Evolutionary conservation across 1,139 yeast species (phyloP).

Genomic region (Ogataea hybrid): DNA sequence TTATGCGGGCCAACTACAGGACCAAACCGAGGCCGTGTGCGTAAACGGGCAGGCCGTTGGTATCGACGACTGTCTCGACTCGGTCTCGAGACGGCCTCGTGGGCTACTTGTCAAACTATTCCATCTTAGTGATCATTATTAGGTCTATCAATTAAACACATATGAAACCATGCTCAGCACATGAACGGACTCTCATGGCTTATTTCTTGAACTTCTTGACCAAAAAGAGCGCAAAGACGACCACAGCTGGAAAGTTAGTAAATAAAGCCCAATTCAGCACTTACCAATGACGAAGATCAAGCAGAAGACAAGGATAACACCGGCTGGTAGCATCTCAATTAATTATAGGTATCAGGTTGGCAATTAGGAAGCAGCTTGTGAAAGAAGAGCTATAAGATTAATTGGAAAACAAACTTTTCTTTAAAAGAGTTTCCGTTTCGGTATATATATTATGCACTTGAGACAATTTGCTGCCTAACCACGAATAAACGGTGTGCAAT

Average conservation of each 20-base stretch:
- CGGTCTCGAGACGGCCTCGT: not conserved
- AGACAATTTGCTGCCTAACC: conserved; percentile 7
- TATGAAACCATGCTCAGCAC: conserved; percentile 5
- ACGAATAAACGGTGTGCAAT: conserved; percentile 3
- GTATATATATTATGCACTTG: conserved; percentile 8
- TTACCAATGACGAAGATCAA: conserved; percentile 34
- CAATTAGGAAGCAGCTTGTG: conserved; percentile 6
- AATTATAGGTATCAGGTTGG: conserved; percentile 9
- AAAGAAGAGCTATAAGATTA: conserved; percentile 10
- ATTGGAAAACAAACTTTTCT: conserved; percentile 11
- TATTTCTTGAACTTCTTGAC: conserved; percentile 34
- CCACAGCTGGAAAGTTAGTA: conserved; percentile 23
- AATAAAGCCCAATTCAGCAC: conserved; percentile 7
- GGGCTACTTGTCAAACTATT: not conserved
- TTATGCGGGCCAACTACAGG: too few relatives aligned
- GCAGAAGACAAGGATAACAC: conserved; percentile 38
- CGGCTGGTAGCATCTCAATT: conserved; percentile 36
- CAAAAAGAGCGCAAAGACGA: conserved; percentile 27
- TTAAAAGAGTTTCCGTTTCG: conserved; percentile 8
- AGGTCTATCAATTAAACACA: conserved; percentile 11
- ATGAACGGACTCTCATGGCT: conserved; percentile 10
- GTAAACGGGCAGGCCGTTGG: too few relatives aligned
- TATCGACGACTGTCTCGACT: too few relatives aligned
- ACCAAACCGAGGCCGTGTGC: too few relatives aligned
- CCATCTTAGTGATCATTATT: conserved; percentile 6